Evolutionary conservation across 306 rosid species (phyloP).

Genomic region (Gynostemma pentaphyllum): DNA sequence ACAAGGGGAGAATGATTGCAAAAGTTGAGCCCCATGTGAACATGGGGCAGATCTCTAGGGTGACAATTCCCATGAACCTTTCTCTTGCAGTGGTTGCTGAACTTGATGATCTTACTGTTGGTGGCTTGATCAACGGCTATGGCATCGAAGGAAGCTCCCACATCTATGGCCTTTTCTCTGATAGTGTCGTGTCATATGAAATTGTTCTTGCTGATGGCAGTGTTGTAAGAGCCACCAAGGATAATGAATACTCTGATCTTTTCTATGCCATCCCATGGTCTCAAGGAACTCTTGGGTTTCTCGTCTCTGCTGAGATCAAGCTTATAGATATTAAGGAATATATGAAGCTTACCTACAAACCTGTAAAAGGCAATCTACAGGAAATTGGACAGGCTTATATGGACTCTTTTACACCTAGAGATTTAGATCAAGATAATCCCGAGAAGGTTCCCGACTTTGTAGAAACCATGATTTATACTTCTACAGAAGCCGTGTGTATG

Average conservation of each 20-base stretch:
- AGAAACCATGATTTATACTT: conserved; percentile 72
- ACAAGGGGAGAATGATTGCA: conserved; percentile 66
- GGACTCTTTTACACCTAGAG: conserved; percentile 87
- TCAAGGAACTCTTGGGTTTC: conserved; percentile 93
- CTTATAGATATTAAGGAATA: conserved; percentile 81
- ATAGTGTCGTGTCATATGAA: conserved; percentile 86
- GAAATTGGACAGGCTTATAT: conserved; percentile 67
- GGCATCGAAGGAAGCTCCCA: conserved; percentile 99
- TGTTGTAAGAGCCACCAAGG: conserved; percentile 87
- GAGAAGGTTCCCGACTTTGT: conserved; percentile 92
- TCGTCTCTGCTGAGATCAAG: conserved; percentile 89
- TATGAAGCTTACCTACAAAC: conserved; percentile 76
- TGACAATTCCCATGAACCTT: conserved; percentile 77
- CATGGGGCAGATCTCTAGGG: conserved; percentile 93
- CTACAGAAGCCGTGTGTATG: conserved; percentile 79
- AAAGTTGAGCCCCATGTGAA: conserved; percentile 90
- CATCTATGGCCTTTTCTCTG: conserved; percentile 78
- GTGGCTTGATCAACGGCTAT: conserved; percentile 95
- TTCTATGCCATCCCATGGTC: conserved; percentile 89
- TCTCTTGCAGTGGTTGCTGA: conserved; percentile 94
- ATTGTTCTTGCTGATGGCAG: conserved; percentile 79
- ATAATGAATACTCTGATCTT: conserved; percentile 83
- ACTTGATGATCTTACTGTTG: conserved; percentile 96
- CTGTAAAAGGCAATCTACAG: conserved; percentile 64
- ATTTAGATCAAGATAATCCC: conserved; percentile 74